A percentile compares a stretch with the other conserved stretches of the same genome.
Conservation (phyloP, 768 basidiomycete genomes). For the Xanthoconium stramineum region DNA sequence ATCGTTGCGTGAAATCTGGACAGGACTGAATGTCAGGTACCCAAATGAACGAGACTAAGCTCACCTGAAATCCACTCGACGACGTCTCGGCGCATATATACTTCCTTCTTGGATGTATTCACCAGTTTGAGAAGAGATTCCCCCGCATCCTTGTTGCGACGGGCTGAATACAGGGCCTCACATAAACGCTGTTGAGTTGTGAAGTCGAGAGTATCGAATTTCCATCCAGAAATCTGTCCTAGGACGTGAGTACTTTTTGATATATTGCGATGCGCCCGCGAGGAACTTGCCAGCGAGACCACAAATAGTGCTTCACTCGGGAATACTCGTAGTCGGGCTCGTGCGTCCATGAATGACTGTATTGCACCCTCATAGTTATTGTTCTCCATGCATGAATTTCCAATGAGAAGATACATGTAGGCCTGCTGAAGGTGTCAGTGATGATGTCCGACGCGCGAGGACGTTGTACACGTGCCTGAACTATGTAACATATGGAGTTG, state of each 20-base stretch:
- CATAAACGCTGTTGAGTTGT: neutral
- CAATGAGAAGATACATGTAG: neutral
- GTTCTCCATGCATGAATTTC: neutral
- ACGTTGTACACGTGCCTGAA: neutral
- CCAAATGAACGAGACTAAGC: no score
- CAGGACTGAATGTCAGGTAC: no score
- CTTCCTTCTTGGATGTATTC: no score
- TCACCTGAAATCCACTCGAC: no score
- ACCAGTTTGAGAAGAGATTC: no score
- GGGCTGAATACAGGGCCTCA: neutral
- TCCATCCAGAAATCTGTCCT: neutral
- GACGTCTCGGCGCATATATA: no score
- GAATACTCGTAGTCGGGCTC: neutral
- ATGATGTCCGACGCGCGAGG: no score
- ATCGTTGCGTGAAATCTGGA: no score
- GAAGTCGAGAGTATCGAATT: neutral
- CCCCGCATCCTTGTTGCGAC: neutral
- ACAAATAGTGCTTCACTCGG: neutral
- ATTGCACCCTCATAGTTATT: neutral
- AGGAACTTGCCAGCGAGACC: neutral
- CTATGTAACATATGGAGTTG: neutral
- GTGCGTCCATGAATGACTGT: neutral
- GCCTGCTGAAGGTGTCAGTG: neutral
- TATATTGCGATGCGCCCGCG: neutral
- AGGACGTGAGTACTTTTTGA: neutral